A percentile compares a stretch with the other conserved stretches of the same genome.
Conservation (phyloP, 2,329 filamentous ascomycete genomes). For the Cordyceps cicadae region DNA sequence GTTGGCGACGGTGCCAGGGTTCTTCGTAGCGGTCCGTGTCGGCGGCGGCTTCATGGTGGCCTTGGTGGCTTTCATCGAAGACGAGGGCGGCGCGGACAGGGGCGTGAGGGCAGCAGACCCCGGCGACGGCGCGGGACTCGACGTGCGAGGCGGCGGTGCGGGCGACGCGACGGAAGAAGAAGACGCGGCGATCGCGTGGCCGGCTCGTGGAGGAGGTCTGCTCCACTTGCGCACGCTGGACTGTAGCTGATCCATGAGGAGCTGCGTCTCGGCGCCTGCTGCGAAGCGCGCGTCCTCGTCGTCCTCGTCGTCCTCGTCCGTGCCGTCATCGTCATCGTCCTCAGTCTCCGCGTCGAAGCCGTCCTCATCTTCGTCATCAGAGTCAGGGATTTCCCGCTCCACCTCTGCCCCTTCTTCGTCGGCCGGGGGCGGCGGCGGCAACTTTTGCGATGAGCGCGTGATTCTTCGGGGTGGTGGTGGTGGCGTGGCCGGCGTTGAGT, state of each 20-base stretch:
- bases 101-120: slow-evolving; percentile 1
- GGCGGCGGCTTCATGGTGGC: not conserved
- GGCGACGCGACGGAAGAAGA: not conserved
- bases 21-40: not conserved
- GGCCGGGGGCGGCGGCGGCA: not conserved
- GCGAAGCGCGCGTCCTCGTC: slow-evolving; percentile 17
- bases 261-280: slow-evolving; percentile 27
- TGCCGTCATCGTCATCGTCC: slow-evolving; percentile 11
- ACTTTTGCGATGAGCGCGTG: no score
- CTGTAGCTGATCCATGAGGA: slow-evolving; percentile 24
- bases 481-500: not conserved
- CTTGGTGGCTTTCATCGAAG: not conserved
- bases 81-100: not conserved
- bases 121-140: not conserved
- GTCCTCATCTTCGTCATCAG: slow-evolving; percentile 34
- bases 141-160: not conserved
- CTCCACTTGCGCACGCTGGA: slow-evolving; percentile 6
- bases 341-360: slow-evolving; percentile 17
- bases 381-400: slow-evolving; percentile 39
- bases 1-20: not conserved
- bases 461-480: not conserved
- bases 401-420: not conserved
- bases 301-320: slow-evolving; percentile 10
- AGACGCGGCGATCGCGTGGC: not conserved
- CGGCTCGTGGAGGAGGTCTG: not conserved